A percentile compares a stretch with the other conserved stretches of the same genome.
phyloP scores from a whole-genome alignment of 2,329 filamentous ascomycete species.

The Talaromyces sp. region DNA sequence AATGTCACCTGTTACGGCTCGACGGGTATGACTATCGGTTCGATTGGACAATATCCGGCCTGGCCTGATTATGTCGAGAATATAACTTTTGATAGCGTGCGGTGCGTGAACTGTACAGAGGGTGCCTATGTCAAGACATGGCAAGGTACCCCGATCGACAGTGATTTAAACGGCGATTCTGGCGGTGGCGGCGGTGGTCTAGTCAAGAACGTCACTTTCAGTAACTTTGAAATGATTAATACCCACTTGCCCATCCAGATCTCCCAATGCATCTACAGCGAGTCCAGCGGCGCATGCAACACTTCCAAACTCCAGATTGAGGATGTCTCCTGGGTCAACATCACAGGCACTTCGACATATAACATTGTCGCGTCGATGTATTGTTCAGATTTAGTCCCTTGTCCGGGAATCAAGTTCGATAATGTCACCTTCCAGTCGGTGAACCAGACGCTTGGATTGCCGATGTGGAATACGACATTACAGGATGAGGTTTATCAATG shows the following conservation, averaged over 20 bases:
- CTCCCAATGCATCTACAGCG: slow-evolving; percentile 27
- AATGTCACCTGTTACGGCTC: slow-evolving; percentile 40
- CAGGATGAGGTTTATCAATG: slow-evolving; percentile 43
- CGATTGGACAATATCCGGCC: slow-evolving; percentile 39
- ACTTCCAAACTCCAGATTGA: slow-evolving; percentile 39
- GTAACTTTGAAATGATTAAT: slow-evolving; percentile 26
- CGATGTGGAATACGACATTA: slow-evolving; percentile 25
- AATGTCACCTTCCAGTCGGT: slow-evolving; percentile 46
- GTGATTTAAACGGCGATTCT: slow-evolving; percentile 24
- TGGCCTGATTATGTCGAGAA: slow-evolving; percentile 38
- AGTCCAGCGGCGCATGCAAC: slow-evolving; percentile 11
- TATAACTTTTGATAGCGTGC: slow-evolving; percentile 36
- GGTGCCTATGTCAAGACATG: slow-evolving; percentile 29
- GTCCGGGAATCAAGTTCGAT: slow-evolving; percentile 46
- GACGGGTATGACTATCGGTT: slow-evolving; percentile 40
- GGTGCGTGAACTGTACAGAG: slow-evolving; percentile 21
- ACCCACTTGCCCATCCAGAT: slow-evolving; percentile 26
- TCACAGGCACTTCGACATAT: slow-evolving; percentile 49
- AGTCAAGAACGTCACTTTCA: slow-evolving; percentile 25
- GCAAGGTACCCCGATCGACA: slow-evolving; percentile 21
- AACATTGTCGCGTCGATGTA: slow-evolving; percentile 50
- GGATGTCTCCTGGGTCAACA: slow-evolving; percentile 50
- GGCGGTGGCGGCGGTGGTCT: slow-evolving; percentile 26
- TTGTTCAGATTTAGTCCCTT: slow-evolving; percentile 43
- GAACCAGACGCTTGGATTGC: slow-evolving; percentile 30